Conservation (phyloP, 805 yeast species). For the Ogataea paraovalis region DNA sequence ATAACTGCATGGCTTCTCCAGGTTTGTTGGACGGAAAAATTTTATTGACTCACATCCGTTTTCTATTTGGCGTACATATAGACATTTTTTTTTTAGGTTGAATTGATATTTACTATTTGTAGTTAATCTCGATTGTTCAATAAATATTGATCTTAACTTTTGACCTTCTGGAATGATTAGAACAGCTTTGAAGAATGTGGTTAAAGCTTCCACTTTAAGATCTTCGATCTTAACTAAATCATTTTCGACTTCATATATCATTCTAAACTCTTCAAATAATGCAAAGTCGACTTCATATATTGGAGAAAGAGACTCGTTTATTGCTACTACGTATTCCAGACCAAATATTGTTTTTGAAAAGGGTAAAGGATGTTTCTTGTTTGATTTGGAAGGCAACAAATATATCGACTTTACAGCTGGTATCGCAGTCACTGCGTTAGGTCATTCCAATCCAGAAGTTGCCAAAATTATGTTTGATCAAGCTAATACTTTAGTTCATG, state of each 20-base stretch:
- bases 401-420: slow-evolving; percentile 94
- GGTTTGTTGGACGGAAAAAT: not conserved
- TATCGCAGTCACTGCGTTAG: slow-evolving; percentile 93
- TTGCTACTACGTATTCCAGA: slow-evolving; percentile 76
- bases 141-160: no score
- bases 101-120: not conserved
- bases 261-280: slow-evolving; percentile 5
- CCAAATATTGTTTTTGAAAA: slow-evolving; percentile 73
- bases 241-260: not conserved
- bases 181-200: slow-evolving; percentile 1
- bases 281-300: slow-evolving; percentile 36
- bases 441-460: slow-evolving; percentile 77
- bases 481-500: slow-evolving; percentile 67
- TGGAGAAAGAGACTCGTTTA: slow-evolving; percentile 45
- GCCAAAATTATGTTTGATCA: slow-evolving; percentile 71
- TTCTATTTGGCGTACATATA: not conserved
- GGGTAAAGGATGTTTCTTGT: slow-evolving; percentile 77
- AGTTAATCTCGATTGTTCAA: no score
- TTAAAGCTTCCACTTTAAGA: not conserved
- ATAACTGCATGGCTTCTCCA: not conserved
- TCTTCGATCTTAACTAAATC: not conserved
- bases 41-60: slow-evolving; percentile 2
- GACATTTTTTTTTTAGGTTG: not conserved
- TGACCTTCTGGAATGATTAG: not conserved
- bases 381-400: slow-evolving; percentile 73